These are phyloP conservation scores for Caloboletus firmus DNA, from an alignment of 1,284 basidiomycete species.

Conservation along the genomic window DNA sequence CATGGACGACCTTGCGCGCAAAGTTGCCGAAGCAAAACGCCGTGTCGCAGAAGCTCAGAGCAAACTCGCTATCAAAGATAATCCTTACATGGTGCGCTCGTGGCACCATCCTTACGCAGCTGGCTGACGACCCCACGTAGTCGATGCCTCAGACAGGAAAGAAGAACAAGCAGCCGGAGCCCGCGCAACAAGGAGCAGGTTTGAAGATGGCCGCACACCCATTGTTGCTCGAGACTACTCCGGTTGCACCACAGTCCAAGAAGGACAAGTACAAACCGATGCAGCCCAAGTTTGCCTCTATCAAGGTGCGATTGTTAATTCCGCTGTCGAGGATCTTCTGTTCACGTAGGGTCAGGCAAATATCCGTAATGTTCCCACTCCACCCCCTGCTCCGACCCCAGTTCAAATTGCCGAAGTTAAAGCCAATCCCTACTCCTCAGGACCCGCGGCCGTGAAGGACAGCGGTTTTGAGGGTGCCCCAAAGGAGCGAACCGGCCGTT, in stretches of 20 bases:
- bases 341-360: conserved; percentile 56
- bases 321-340: not conserved
- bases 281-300: conserved; percentile 95
- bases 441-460: conserved; percentile 52
- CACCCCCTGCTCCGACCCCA: conserved; percentile 56
- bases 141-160: conserved; percentile 52
- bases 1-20: conserved; percentile 64
- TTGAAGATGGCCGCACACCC: conserved; percentile 90
- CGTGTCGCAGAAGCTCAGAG: conserved; percentile 78
- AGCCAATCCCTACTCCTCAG: conserved; percentile 74
- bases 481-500: conserved; percentile 66
- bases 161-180: conserved; percentile 57
- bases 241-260: conserved; percentile 65
- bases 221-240: conserved; percentile 69
- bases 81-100: conserved; percentile 76
- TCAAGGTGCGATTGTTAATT: conserved; percentile 54
- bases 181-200: conserved; percentile 75
- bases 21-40: conserved; percentile 76
- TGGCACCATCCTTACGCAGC: not conserved
- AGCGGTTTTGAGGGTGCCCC: conserved; percentile 65
- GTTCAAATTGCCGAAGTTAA: conserved; percentile 44
- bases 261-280: conserved; percentile 94
- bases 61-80: conserved; percentile 70
- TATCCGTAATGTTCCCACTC: conserved; percentile 65
- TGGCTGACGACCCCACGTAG: conserved; percentile 32